Evolutionary conservation across 75 land plant species (phyloP).

Genomic region (Pseudotsuga menziesii): DNA sequence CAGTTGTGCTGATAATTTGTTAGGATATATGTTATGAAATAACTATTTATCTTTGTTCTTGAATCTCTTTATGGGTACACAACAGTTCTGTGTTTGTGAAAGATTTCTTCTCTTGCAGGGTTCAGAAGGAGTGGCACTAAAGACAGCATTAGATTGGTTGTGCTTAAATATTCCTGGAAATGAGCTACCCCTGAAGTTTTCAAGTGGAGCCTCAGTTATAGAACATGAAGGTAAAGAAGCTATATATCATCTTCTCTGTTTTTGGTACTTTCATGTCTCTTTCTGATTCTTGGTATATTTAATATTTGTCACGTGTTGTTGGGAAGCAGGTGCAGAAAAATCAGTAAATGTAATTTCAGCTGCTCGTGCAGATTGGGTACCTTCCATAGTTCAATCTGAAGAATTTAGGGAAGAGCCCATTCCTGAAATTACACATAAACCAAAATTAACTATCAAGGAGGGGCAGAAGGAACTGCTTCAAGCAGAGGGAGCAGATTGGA

Average conservation of each 20-base stretch:
- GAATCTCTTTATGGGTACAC: conserved; percentile 6
- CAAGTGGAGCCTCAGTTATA: conserved; percentile 45
- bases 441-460: conserved; percentile 23
- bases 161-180: conserved; percentile 77
- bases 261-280: background rate
- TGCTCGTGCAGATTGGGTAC: conserved; percentile 61
- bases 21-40: background rate
- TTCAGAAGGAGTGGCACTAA: conserved; percentile 73
- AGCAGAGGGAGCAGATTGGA: conserved; percentile 88
- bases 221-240: conserved; percentile 16
- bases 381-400: conserved; percentile 18
- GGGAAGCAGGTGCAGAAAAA: conserved; percentile 29
- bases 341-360: conserved; percentile 54
- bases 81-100: background rate
- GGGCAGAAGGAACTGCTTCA: conserved; percentile 28
- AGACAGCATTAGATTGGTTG: conserved; percentile 87
- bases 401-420: conserved; percentile 15
- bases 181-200: conserved; percentile 86
- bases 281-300: background rate
- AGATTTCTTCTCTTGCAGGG: conserved; percentile 6
- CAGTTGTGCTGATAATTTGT: background rate
- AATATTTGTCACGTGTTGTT: background rate
- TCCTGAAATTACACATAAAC: conserved; percentile 18
- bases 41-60: background rate
- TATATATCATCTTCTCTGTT: conserved; percentile 2